phyloP scores from a whole-genome alignment of 352 stramenopile genomes.

The Pythium insidiosum region DNA sequence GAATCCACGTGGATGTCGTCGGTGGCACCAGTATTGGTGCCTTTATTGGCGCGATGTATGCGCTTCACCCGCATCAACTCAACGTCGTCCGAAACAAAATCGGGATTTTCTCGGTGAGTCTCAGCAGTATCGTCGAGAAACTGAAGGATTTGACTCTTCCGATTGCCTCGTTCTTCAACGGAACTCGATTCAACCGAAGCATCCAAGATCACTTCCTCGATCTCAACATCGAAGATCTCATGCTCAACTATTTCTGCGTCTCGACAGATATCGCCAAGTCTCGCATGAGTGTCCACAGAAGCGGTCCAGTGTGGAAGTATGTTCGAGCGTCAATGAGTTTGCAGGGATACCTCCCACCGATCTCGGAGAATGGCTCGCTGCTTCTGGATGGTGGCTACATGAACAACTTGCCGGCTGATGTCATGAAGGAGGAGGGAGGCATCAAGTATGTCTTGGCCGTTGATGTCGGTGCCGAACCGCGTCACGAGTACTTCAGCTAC shows the following conservation, averaged over 20 bases:
- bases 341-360: constrained; percentile 86
- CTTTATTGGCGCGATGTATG: constrained; percentile 80
- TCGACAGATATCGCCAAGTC: constrained; percentile 89
- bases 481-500: constrained; percentile 74
- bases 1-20: constrained; percentile 91
- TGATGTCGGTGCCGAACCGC: constrained; percentile 80
- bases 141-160: constrained; percentile 83
- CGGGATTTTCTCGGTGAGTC: constrained; percentile 34
- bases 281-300: constrained; percentile 80
- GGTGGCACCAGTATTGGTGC: constrained; percentile 89
- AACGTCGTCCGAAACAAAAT: constrained; percentile 49
- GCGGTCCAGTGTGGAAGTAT: constrained; percentile 85
- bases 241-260: constrained; percentile 91
- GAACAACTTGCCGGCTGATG: constrained; percentile 90
- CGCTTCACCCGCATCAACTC: constrained; percentile 66
- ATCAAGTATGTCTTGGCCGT: constrained; percentile 89
- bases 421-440: constrained; percentile 86
- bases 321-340: constrained; percentile 90
- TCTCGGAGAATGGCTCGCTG: constrained; percentile 82
- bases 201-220: constrained; percentile 71
- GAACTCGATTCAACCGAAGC: constrained; percentile 70
- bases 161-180: constrained; percentile 87
- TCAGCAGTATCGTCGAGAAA: constrained; percentile 73
- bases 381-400: constrained; percentile 90
- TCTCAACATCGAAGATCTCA: constrained; percentile 82